These are phyloP conservation scores for Lophium mytilinum DNA, from an alignment of 495 filamentous ascomycete species.

Conservation along the genomic window DNA sequence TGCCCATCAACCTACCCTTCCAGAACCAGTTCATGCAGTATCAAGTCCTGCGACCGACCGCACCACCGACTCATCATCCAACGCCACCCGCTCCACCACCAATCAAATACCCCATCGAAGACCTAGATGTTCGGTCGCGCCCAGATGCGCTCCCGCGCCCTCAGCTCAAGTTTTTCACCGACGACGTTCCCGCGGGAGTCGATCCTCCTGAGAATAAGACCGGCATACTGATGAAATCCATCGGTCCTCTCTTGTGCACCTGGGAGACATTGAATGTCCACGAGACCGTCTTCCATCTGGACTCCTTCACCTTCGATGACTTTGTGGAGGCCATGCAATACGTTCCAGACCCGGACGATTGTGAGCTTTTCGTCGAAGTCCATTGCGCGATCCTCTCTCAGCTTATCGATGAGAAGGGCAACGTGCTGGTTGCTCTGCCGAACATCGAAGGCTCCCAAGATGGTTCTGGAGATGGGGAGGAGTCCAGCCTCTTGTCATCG, in stretches of 20 bases:
- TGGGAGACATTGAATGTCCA: slow-evolving; percentile 98
- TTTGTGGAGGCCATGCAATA: slow-evolving; percentile 83
- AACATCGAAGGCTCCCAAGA: slow-evolving; percentile 59
- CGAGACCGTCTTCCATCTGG: slow-evolving; percentile 82
- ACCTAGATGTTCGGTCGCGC: slow-evolving; percentile 66
- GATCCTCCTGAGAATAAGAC: slow-evolving; percentile 39
- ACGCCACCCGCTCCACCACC: slow-evolving; percentile 58
- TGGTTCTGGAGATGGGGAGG: slow-evolving; percentile 38
- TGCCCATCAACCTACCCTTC: slow-evolving; percentile 19
- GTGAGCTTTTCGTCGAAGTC: slow-evolving; percentile 81
- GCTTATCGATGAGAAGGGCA: slow-evolving; percentile 71
- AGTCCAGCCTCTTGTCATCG: slow-evolving; percentile 8
- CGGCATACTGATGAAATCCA: slow-evolving; percentile 67
- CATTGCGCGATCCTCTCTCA: slow-evolving; percentile 88
- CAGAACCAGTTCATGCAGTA: slow-evolving; percentile 25
- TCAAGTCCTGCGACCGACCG: slow-evolving; percentile 15
- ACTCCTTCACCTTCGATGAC: slow-evolving; percentile 97
- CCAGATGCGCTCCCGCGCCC: slow-evolving; percentile 57
- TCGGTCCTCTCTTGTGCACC: slow-evolving; percentile 73
- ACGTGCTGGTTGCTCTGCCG: slow-evolving; percentile 68
- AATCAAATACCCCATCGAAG: slow-evolving; percentile 92
- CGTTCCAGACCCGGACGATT: slow-evolving; percentile 65
- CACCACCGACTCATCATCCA: slow-evolving; percentile 13
- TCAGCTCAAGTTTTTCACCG: slow-evolving; percentile 65
- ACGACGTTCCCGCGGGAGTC: slow-evolving; percentile 37